Percentiles rank a stretch among this genome's conserved stretches.
Conservation (phyloP, 495 filamentous ascomycete species). For the Aspergillus taichungensis region DNA sequence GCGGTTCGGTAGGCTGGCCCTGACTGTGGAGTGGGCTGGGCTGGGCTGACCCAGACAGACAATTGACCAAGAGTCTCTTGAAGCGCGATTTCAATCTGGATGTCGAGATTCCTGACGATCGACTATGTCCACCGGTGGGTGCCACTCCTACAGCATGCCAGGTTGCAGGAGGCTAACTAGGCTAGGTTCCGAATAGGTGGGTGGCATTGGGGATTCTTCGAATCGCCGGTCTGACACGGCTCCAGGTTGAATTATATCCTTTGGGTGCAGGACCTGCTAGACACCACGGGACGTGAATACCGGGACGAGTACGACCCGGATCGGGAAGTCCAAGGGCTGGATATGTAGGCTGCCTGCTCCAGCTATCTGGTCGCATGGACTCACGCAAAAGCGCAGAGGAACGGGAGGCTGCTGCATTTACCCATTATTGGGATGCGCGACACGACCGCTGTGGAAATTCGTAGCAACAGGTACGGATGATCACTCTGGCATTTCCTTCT, state of each 20-base stretch:
- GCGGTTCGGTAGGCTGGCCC: conserved; percentile 50
- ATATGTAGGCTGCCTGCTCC: conserved; percentile 46
- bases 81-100: conserved; percentile 63
- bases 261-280: conserved; percentile 81
- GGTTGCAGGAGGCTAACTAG: conserved; percentile 1
- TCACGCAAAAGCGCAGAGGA: conserved; percentile 43
- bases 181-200: conserved; percentile 59
- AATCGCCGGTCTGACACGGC: conserved; percentile 3
- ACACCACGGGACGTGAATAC: conserved; percentile 52
- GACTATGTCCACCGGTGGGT: conserved; percentile 82
- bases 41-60: conserved; percentile 30
- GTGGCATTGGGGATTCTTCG: not conserved
- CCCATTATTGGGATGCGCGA: conserved; percentile 67
- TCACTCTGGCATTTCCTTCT: not conserved
- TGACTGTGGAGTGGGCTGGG: not conserved
- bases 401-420: conserved; percentile 90
- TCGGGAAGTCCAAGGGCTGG: conserved; percentile 60
- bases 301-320: conserved; percentile 46
- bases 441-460: conserved; percentile 62
- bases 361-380: conserved; percentile 1
- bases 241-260: conserved; percentile 74
- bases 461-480: conserved; percentile 51
- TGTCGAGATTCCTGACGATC: conserved; percentile 62
- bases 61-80: conserved; percentile 74
- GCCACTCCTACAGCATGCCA: not conserved